phyloP scores from a whole-genome alignment of 2,329 filamentous ascomycete species.

The Gaeumannomyces tritici region DNA sequence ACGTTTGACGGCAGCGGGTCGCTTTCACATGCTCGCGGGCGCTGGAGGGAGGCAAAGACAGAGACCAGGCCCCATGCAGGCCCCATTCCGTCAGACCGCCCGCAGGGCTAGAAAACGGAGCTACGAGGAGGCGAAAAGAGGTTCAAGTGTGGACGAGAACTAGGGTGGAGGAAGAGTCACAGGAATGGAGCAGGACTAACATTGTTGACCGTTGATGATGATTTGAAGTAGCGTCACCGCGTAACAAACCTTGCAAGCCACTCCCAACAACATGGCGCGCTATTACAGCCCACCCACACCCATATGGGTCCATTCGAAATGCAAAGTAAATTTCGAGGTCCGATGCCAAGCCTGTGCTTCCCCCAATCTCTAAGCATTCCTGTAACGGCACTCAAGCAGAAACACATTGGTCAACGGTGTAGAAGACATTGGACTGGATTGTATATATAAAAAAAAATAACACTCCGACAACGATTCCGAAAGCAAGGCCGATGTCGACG shows the following conservation, averaged over 20 bases:
- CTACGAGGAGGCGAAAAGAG: no score
- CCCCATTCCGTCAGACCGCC: neutral
- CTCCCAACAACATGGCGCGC: neutral
- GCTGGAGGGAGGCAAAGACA: neutral
- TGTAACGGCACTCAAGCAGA: no score
- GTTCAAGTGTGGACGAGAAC: no score
- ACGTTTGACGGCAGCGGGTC: neutral
- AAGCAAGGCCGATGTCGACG: no score
- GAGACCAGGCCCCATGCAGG: no score
- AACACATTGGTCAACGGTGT: neutral
- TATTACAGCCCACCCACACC: no score
- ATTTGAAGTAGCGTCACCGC: neutral
- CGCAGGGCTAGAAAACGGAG: neutral
- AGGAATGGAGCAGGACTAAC: neutral
- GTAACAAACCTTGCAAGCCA: neutral
- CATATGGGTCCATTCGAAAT: neutral
- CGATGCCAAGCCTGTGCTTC: neutral
- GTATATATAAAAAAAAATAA: no score
- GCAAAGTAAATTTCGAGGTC: neutral
- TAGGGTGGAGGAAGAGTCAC: no score
- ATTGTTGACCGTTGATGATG: neutral
- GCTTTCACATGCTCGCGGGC: neutral
- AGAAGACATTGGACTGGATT: no score
- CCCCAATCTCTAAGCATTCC: no score
- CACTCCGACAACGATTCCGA: no score